Evolutionary conservation across 139 green algal species (phyloP), one percentile per base, ranked within the genome.

Genomic region (Parachlorella kessleri): DNA sequence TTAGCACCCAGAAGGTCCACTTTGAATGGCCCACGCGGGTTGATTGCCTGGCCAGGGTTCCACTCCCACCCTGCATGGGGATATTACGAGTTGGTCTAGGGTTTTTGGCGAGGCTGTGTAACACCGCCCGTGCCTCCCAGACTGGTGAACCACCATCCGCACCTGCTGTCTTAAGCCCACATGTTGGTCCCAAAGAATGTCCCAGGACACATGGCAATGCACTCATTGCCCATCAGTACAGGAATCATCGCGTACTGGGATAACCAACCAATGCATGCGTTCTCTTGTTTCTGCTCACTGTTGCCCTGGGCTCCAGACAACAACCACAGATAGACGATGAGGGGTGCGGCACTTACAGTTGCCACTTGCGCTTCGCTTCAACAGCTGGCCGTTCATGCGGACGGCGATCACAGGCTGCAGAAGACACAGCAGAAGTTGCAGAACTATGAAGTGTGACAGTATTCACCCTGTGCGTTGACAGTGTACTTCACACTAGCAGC

Each of bases 361-460:
- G 28, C 36, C 41, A 35, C 33, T 42, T 8, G 64, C 66, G 64
- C 8, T 36, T n/a, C 26, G 74, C 10, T 39, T 32, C 64, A 87
- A 65, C 23, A 63, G 41, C 23, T 81, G 40, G 54, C 77, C 71
- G 39, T 87, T 87, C 8, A 87, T 59, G 28, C 73, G 53, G 4
- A 78, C 82, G 8, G 72, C 82, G 35, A 53, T 38, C 36, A 87
- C 83, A 24, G 68, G 70, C 54, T 83, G 55, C 66, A 53, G 33
- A 3, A 35, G 36, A 8, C 7, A n/a, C 42, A 8, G 3, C 2
- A 8, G 24, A 7, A 67, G 6, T 32, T 6, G 59, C 24, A n/a
- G 14, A 6, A 28, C 21, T 28, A 26, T 9, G 48, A 9, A 9
- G 7, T 6, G 8, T 67, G 18, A 23, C 59, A 36, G 18, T 28